phyloP scores from a whole-genome alignment of 2,329 filamentous ascomycete species.

The Colletotrichum liriopes region DNA sequence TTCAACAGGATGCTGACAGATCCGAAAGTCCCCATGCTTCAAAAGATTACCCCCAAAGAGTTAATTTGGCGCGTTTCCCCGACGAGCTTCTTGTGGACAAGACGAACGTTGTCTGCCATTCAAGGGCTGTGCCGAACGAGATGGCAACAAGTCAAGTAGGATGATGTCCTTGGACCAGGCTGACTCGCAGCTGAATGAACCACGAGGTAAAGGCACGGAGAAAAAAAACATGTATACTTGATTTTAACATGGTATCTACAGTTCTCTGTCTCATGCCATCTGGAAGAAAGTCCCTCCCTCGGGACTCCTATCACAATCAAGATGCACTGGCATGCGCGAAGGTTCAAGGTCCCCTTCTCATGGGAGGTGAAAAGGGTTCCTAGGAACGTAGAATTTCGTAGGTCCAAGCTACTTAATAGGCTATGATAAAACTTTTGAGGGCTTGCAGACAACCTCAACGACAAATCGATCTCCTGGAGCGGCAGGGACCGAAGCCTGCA shows the following conservation, averaged over 20 bases:
- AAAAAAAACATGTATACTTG: too few species aligned
- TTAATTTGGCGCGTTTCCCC: too few species aligned
- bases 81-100: neutral
- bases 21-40: neutral
- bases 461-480: neutral
- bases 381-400: neutral
- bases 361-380: neutral
- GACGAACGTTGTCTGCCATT: constrained; percentile 6
- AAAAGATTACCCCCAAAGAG: neutral
- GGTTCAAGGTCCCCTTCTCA: neutral
- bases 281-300: too few species aligned
- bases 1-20: constrained; percentile 2
- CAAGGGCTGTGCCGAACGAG: too few species aligned
- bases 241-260: too few species aligned
- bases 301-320: neutral
- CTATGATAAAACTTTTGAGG: neutral
- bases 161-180: too few species aligned
- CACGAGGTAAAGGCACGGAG: too few species aligned
- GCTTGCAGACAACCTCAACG: neutral
- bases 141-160: neutral
- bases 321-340: neutral
- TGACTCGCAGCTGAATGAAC: neutral
- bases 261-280: neutral
- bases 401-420: too few species aligned
- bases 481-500: neutral